Evolutionary conservation across 2,329 filamentous ascomycete genomes (phyloP), one percentile per base, ranked within the genome.

Genomic region (Lasiodiplodia sp.): DNA sequence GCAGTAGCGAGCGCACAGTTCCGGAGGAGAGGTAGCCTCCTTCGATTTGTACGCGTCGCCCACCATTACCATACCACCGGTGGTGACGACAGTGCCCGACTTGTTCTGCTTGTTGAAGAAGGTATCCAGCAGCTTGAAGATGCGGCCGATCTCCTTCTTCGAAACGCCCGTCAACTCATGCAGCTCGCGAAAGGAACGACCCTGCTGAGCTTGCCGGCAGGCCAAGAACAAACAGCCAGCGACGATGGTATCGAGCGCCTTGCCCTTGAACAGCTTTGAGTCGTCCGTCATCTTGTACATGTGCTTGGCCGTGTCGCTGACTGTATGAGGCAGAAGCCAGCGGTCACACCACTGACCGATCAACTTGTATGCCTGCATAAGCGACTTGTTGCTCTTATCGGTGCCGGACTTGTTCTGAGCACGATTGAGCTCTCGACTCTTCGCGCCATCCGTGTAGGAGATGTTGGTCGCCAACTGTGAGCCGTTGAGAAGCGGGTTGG

Each of bases 161-260:
- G 91, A 91, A 34, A 99, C 95, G 73, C 92, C 93, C 10, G 96
- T 99, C 78, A 98, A 86, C 70, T 93, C 91, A 82, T 92, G 96
- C 75, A 99, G 96, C 80, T 99, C 96, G 60, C 92, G 89, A 83
- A 99, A 99, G 3, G 94, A 97, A 72, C 96, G 92, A 4, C 92
- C 91, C 37, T 94, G 91, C 70, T 90, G 88, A 77, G 93, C 92
- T 80, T 97, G 93, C 55, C 96, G 93, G 79, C 95, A 98, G 51
- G 96, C 94, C 75, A 99, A 95, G 84, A 99, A 98, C 80, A 99
- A 96, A 82, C 94, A 97, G 7, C 94, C 94, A 5, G 96, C 96
- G 73, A 98, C 95, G 73, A 99, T 91, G 68, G 93, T 92, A 74
- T 98, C 95, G 77, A 94, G 92, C 0, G 92, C 91, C 82, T 99